Percentiles rank a stretch among this genome's conserved stretches.
Evolutionary conservation across 2,329 filamentous ascomycete genomes (phyloP).

Genomic region (Onygenales sp.): DNA sequence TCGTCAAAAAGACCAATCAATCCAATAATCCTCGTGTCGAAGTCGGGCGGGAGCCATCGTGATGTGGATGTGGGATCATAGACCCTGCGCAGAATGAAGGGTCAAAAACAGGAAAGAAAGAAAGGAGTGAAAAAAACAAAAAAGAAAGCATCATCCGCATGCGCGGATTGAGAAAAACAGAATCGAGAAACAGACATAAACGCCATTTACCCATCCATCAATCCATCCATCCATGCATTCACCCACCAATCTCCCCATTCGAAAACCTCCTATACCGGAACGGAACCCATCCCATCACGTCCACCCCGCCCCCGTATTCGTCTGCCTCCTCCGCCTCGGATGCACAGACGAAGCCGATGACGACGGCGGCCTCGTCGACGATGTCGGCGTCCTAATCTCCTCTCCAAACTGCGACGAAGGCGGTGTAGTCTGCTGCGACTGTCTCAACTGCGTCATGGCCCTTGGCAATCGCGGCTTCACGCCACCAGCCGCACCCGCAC

Average conservation of each 20-base stretch:
- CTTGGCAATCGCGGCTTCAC: slow-evolving; percentile 28
- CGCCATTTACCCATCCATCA: too few relatives aligned
- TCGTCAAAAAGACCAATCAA: too few relatives aligned
- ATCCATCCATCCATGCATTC: too few relatives aligned
- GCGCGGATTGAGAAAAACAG: slow-evolving; percentile 1
- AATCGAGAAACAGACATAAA: not conserved
- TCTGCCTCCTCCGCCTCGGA: slow-evolving; percentile 27
- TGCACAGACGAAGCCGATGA: slow-evolving; percentile 28
- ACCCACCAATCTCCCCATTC: too few relatives aligned
- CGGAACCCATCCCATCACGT: slow-evolving; percentile 10
- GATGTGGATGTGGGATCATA: too few relatives aligned
- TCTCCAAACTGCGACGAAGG: slow-evolving; percentile 27
- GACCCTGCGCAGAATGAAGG: not conserved
- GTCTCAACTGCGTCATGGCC: slow-evolving; percentile 17
- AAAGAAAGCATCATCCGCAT: not conserved
- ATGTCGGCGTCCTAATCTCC: slow-evolving; percentile 24
- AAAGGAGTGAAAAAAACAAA: not conserved
- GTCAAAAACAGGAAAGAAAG: not conserved
- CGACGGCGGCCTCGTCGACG: slow-evolving; percentile 23
- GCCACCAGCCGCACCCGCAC: slow-evolving; percentile 10
- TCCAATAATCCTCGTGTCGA: too few relatives aligned
- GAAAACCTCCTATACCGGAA: too few relatives aligned
- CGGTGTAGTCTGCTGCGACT: slow-evolving; percentile 25
- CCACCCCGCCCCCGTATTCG: slow-evolving; percentile 30
- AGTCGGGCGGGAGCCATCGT: too few relatives aligned